Base-by-base conservation (phyloP, 805 yeast genomes). In the Saccharomycopsis sp. region DNA sequence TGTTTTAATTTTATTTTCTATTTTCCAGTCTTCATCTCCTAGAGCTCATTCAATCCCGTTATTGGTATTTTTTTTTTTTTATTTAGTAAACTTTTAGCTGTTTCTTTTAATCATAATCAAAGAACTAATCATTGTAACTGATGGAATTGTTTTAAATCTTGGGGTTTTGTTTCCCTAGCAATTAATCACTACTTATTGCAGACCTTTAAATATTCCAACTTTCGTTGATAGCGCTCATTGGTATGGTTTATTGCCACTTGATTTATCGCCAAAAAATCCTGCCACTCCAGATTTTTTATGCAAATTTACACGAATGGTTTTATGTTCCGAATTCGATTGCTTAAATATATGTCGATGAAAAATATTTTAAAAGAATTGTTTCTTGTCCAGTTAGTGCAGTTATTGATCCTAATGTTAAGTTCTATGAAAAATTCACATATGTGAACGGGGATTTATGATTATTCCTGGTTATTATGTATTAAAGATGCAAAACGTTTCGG, bases 191-290 rank as follows among this genome's bases (percentile, higher is more conserved):
- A 45, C 53, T 5, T 50, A 72, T 31, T 74, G 85, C 47, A 54
- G 58, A 12, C 55, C 68, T 37, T 56, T 71, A 36, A 55, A 58
- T 12, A 70, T 72, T 3, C 45, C 76, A 34, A 72, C 83, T 3
- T 56, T 77, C 31, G 67, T 81, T 20, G 89, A 81, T 54, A 89
- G 81, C 13, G 89, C 88, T 4, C 89, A 81, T 52, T 70, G 74
- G 1, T 63, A 74, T 27, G 89, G 89, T 0, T 50, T 56, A 40
- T 48, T 75, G 28, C 56, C 54, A 10, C 19, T 41, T 18, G 39
- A 45, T 25, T 28, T 45, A 9, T n/a, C n/a, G n/a, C n/a, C n/a
- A n/a, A n/a, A n/a, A n/a, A n/a, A n/a, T n/a, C 10, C 21, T 15
- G 40, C 27, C 13, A 21, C 36, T 14, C 83, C 86, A 0, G 86